Evolutionary conservation across 164 flowering plant species (phyloP), one percentile per base, ranked within the genome.

Genomic region (Nymphaea colorata): DNA sequence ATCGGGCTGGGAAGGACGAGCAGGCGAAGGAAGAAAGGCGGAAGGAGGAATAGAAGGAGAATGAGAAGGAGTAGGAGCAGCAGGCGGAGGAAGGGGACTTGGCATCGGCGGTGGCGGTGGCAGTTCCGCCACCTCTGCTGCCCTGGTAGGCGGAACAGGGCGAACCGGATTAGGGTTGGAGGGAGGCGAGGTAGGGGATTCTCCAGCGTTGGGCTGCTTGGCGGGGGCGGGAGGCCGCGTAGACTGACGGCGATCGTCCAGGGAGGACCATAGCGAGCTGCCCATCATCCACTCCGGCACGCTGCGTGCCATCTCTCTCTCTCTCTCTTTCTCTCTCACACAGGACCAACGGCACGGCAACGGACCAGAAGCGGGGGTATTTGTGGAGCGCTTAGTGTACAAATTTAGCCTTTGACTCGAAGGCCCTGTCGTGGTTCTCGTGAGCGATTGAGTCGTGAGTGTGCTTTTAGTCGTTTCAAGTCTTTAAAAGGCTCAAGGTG

Each of bases 251-350:
- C 14, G 57, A 8, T 75, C 82, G 5, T 88, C 61, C 4, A 85
- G 72, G 59, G 93, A 66, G 42, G 92, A 81, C 98, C 98, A 93
- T 65, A 93, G 85, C 8, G 97, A 82, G 78, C 85, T 87, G 80
- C 91, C 91, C 68, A 93, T 80, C 68, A 93, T 80, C 98, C 98
- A 93, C 51, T 93, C 97, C 15, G 98, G 98, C 0, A 93, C 95
- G 16, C 76, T 61, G 74, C 17, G 11, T 6, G 6, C 47, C 41
- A 57, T 41, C 63, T 51, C 57, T 51, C 41, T 12, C 10, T 2
- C 5, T 17, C 36, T n/a, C 44, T 41, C 43, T 51, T 11, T 8
- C 18, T 25, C 7, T 43, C 25, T 68, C 73, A 55, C 81, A 74
- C 85, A 92, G 96, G 81, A 25, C 0, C 36, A 25, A 25, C 36